Conservation (phyloP, 345 rosid species). For the Zanthoxylum bungeanum region DNA sequence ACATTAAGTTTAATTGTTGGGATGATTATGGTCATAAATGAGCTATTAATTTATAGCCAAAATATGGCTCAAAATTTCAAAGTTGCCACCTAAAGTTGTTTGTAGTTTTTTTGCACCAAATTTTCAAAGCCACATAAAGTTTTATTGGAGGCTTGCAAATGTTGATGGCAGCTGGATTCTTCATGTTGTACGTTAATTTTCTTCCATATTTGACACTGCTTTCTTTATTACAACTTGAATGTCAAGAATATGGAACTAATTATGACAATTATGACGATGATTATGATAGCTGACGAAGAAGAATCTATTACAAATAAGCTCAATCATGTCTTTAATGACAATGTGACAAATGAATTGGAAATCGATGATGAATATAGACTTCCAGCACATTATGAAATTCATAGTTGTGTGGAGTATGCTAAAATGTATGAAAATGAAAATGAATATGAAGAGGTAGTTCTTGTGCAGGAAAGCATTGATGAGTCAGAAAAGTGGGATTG, state of each 20-base stretch:
- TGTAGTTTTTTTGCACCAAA: too few relatives aligned
- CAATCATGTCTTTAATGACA: conserved; percentile 37
- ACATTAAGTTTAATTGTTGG: too few relatives aligned
- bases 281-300: conserved; percentile 44
- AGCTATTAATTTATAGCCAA: too few relatives aligned
- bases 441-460: conserved; percentile 43
- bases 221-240: conserved; percentile 47
- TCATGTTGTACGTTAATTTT: not conserved
- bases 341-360: conserved; percentile 40
- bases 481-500: conserved; percentile 79
- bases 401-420: conserved; percentile 59
- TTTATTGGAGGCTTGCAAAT: too few relatives aligned
- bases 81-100: too few relatives aligned
- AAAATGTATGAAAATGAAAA: conserved; percentile 57
- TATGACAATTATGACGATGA: conserved; percentile 38
- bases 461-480: conserved; percentile 66
- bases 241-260: conserved; percentile 71
- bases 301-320: conserved; percentile 44
- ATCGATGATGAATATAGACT: conserved; percentile 51
- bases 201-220: not conserved
- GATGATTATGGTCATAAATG: too few relatives aligned
- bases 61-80: too few relatives aligned
- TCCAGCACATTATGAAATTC: conserved; percentile 64
- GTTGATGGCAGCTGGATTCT: too few relatives aligned
- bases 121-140: too few relatives aligned